A percentile compares a stretch with the other conserved stretches of the same genome.
Evolutionary conservation across 106 monocot species (phyloP).

Genomic region (Chionographis japonica): DNA sequence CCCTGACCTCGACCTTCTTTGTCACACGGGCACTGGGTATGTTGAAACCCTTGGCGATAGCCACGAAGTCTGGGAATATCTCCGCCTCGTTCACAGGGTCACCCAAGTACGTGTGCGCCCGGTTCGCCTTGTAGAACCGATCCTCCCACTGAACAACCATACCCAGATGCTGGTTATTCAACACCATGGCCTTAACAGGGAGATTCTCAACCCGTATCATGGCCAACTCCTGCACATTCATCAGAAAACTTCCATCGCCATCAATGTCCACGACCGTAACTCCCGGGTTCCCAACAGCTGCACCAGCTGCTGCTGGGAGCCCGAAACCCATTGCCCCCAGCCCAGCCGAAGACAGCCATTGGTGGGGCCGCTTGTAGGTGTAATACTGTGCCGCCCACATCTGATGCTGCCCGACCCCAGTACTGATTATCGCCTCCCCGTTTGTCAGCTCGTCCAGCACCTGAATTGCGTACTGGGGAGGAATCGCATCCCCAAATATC

Average conservation of each 20-base stretch:
- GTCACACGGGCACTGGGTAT: conserved; percentile 70
- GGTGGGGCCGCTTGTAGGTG: conserved; percentile 52
- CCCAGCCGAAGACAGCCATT: conserved; percentile 80
- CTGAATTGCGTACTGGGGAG: conserved; percentile 82
- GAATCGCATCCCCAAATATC: conserved; percentile 59
- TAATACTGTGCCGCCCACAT: conserved; percentile 98
- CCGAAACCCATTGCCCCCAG: conserved; percentile 96
- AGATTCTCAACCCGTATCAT: conserved; percentile 74
- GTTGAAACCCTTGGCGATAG: conserved; percentile 70
- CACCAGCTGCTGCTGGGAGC: conserved; percentile 88
- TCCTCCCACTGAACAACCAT: conserved; percentile 98
- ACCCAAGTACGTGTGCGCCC: conserved; percentile 78
- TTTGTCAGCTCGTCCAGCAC: conserved; percentile 71
- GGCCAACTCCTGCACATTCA: conserved; percentile 90
- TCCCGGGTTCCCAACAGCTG: conserved; percentile 83
- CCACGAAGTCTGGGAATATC: conserved; percentile 82
- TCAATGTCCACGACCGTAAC: conserved; percentile 80
- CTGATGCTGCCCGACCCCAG: conserved; percentile 95
- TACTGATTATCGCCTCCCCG: conserved; percentile 75
- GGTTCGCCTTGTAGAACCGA: conserved; percentile 78
- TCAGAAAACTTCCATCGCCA: conserved; percentile 88
- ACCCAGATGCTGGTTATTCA: conserved; percentile 95
- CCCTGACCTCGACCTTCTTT: conserved; percentile 58
- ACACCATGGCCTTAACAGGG: conserved; percentile 69
- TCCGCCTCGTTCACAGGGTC: conserved; percentile 54